phyloP scores from a whole-genome alignment of 768 basidiomycete species.

The Pulveroboletus sp. region DNA sequence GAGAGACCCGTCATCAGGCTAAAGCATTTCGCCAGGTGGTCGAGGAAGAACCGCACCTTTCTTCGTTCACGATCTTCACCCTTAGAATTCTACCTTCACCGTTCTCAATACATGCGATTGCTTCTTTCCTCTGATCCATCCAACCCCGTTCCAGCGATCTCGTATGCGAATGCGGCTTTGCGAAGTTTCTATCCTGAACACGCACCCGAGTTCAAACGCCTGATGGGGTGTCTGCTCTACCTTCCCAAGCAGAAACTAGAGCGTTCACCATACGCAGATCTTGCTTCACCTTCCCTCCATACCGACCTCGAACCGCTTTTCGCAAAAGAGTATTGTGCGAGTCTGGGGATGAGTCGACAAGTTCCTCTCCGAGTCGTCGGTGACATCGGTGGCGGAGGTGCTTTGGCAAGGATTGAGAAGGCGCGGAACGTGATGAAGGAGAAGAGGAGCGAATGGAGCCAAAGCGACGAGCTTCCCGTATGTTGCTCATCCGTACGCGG shows the following conservation, averaged over 20 bases:
- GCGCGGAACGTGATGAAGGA: conserved; percentile 92
- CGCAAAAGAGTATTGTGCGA: conserved; percentile 84
- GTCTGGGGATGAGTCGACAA: conserved; percentile 83
- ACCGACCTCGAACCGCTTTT: conserved; percentile 79
- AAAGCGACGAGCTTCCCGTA: conserved; percentile 86
- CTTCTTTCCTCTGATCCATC: conserved; percentile 61
- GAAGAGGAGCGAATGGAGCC: conserved; percentile 89
- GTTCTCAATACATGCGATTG: conserved; percentile 83
- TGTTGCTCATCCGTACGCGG: conserved; percentile 1
- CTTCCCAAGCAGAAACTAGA: conserved; percentile 66
- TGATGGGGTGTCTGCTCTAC: conserved; percentile 67
- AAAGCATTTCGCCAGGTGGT: conserved; percentile 60
- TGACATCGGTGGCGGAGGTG: conserved; percentile 90
- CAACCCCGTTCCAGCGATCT: conserved; percentile 55
- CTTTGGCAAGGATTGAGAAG: conserved; percentile 89
- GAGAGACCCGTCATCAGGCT: neutral
- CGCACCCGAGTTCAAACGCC: conserved; percentile 58
- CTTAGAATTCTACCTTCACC: conserved; percentile 86
- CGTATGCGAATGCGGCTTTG: conserved; percentile 69
- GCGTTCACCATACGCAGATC: conserved; percentile 68
- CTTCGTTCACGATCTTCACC: conserved; percentile 68
- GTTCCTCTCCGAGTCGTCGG: conserved; percentile 85
- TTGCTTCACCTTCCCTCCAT: conserved; percentile 69
- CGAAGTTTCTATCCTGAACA: conserved; percentile 62
- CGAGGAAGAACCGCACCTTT: conserved; percentile 58